Evolutionary conservation across 108 stramenopile genomes (phyloP).

Genomic region (Seminavis robusta): DNA sequence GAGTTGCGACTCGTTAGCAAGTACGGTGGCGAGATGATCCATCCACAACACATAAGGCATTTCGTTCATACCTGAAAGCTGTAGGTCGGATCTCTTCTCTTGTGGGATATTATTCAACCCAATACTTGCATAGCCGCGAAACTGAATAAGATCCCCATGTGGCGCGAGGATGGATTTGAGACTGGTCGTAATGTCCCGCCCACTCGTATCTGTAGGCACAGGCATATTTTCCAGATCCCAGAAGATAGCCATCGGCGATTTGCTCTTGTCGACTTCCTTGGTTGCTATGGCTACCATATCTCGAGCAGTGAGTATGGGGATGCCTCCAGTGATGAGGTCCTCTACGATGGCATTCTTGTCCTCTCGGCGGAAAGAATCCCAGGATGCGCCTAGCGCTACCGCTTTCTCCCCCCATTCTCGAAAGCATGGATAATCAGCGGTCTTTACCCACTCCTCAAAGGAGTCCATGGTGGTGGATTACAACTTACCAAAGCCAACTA

Average conservation of each 20-base stretch:
- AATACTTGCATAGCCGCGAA: slow-evolving; percentile 37
- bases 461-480: too few relatives aligned
- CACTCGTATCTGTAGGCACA: slow-evolving; percentile 22
- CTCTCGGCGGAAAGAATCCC: slow-evolving; percentile 31
- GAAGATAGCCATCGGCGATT: slow-evolving; percentile 26
- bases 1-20: too few relatives aligned
- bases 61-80: slow-evolving; percentile 21
- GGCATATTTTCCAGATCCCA: slow-evolving; percentile 45
- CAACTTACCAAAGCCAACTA: too few relatives aligned
- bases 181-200: neutral
- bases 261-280: neutral
- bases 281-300: slow-evolving; percentile 22
- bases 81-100: slow-evolving; percentile 31
- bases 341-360: slow-evolving; percentile 18
- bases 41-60: too few relatives aligned
- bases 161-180: slow-evolving; percentile 23
- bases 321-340: slow-evolving; percentile 21
- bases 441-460: slow-evolving; percentile 35
- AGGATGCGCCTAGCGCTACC: slow-evolving; percentile 29
- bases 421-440: slow-evolving; percentile 9
- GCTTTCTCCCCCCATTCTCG: slow-evolving; percentile 13
- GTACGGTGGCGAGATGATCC: too few relatives aligned
- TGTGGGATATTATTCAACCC: slow-evolving; percentile 29
- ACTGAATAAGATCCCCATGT: slow-evolving; percentile 22
- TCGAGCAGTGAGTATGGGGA: slow-evolving; percentile 28